These are phyloP conservation scores for Sporothrix phasma DNA, from an alignment of 2,329 filamentous ascomycete genomes.

Conservation along the genomic window DNA sequence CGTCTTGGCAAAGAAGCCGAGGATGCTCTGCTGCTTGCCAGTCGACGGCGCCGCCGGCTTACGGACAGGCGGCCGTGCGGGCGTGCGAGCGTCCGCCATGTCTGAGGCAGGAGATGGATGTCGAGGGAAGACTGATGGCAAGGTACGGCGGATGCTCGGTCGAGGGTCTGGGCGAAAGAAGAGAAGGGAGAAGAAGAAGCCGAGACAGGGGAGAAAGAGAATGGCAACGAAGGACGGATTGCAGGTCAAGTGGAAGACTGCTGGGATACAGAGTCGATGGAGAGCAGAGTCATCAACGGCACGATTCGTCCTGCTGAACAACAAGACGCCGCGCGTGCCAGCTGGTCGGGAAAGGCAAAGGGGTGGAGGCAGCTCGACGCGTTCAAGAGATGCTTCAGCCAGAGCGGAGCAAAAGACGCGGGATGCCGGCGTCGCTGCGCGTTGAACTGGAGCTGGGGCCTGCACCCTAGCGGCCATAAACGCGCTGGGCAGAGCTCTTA, in stretches of 20 bases:
- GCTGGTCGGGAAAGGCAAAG: not conserved
- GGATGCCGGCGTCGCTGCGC: slow-evolving; percentile 17
- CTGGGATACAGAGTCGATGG: not conserved
- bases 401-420: slow-evolving; percentile 5
- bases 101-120: not conserved
- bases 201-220: not conserved
- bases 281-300: not conserved
- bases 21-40: slow-evolving; percentile 59
- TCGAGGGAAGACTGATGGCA: not conserved
- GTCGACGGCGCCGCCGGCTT: slow-evolving; percentile 37
- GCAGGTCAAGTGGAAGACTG: not conserved
- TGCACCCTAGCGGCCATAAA: not conserved
- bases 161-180: not conserved
- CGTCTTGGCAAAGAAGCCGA: slow-evolving; percentile 67
- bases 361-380: slow-evolving; percentile 12
- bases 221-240: not conserved
- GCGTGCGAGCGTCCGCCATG: slow-evolving; percentile 29
- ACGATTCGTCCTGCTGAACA: not conserved
- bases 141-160: not conserved
- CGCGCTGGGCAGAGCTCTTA: not conserved
- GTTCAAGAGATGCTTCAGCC: not conserved
- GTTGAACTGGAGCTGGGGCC: not conserved
- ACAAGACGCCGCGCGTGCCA: not conserved
- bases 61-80: slow-evolving; percentile 29
- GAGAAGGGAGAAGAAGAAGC: too few relatives aligned